Evolutionary conservation across 2,329 filamentous ascomycete genomes (phyloP), one percentile per base, ranked within the genome.

Genomic region (Fusarium luffae): DNA sequence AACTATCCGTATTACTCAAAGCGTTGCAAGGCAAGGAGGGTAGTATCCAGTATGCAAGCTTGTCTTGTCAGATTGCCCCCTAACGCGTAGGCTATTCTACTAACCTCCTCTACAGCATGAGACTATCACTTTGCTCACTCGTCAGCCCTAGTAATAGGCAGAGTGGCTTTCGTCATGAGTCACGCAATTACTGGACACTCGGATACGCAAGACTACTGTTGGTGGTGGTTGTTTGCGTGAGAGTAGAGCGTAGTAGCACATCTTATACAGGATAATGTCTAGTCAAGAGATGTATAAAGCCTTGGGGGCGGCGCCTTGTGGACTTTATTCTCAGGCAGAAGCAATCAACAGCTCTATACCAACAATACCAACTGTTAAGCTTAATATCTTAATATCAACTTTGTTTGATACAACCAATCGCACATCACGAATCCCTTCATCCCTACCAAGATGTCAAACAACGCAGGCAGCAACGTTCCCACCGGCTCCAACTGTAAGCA

Each of bases 131-230:
- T 21, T 37, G 30, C 23, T 68, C 19, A 16, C 52, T 58, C 42
- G 43, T 63, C 56, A 62, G 44, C 49, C 55, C 23, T 63, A 30
- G 51, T 57, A 46, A 54, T 65, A 59, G 50, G 46, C 21, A 44
- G 19, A 19, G 19, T 41, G 25, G 43, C 14, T 63, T 69, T 62
- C 70, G 72, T 75, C 57, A 74, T 73, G 74, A 75, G 51, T 75
- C 72, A 75, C 73, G 72, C 58, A 71, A 68, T 58, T 54, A 28
- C 40, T 60, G 41, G 28, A 21, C 30, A 54, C 54, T 19, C 55
- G 47, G 40, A 49, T 71, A 60, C 64, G 59, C 65, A 69, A 63
- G 41, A 55, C 51, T 41, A 28, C 13, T 27, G 11, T 16, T 34
- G 11, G 21, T 44, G 23, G 18, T 43, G 28, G 32, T 30, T 43